A percentile compares a stretch with the other conserved stretches of the same genome.
Conservation (phyloP, 805 yeast genomes). For the Schwanniomyces pseudopolymorphus region DNA sequence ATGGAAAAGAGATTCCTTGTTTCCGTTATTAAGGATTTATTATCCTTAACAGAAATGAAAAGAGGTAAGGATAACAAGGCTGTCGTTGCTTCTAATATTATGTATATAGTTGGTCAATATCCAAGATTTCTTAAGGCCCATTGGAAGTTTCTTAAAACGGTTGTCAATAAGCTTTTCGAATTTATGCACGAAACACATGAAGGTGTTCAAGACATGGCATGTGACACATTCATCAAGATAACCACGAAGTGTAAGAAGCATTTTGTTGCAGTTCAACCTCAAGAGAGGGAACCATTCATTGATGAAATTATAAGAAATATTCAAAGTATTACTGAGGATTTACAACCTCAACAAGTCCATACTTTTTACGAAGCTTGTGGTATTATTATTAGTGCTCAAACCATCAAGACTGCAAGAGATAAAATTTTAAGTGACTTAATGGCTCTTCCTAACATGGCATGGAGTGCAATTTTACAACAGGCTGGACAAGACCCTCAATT, state of each 20-base stretch:
- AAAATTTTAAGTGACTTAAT: conserved; percentile 73
- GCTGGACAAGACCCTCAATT: conserved; percentile 82
- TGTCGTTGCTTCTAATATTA: conserved; percentile 98
- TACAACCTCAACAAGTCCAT: conserved; percentile 96
- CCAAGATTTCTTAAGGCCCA: conserved; percentile 97
- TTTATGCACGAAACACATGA: conserved; percentile 99
- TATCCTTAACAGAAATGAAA: conserved; percentile 91
- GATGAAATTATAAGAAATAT: conserved; percentile 84
- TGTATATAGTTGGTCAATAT: conserved; percentile 99
- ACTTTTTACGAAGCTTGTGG: conserved; percentile 98
- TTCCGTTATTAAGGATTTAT: conserved; percentile 85
- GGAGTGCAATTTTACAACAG: conserved; percentile 85
- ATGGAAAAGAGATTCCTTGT: conserved; percentile 94
- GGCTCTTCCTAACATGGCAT: conserved; percentile 91
- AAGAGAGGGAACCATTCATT: conserved; percentile 87
- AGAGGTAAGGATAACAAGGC: conserved; percentile 98
- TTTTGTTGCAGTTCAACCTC: conserved; percentile 83
- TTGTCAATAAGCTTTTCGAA: conserved; percentile 91
- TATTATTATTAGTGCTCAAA: conserved; percentile 85
- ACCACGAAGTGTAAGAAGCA: conserved; percentile 94
- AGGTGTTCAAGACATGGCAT: conserved; percentile 99
- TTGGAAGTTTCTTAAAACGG: conserved; percentile 96
- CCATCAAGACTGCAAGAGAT: conserved; percentile 65
- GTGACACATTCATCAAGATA: conserved; percentile 97
- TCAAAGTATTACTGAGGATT: conserved; percentile 83